Evolutionary conservation across 1,139 yeast genomes (phyloP).

Genomic region (Trichomonascaceae sp.): DNA sequence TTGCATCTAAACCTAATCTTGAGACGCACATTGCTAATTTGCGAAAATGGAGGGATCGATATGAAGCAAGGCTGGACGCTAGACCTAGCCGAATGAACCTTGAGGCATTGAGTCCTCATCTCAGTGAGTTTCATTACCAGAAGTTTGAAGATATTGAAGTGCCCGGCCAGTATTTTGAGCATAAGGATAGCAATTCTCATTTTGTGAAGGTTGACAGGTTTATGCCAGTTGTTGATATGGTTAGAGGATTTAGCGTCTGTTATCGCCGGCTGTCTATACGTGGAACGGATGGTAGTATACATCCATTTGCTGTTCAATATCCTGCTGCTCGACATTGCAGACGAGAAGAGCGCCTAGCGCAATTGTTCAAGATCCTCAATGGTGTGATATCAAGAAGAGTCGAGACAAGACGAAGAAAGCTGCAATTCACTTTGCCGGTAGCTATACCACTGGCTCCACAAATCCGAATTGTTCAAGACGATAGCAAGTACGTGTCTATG

Average conservation of each 20-base stretch:
- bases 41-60: slow-evolving; percentile 86
- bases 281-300: slow-evolving; percentile 89
- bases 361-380: slow-evolving; percentile 80
- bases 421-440: slow-evolving; percentile 80
- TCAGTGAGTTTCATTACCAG: slow-evolving; percentile 96
- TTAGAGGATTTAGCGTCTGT: slow-evolving; percentile 89
- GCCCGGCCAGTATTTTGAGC: slow-evolving; percentile 85
- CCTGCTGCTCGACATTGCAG: slow-evolving; percentile 98
- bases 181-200: slow-evolving; percentile 75
- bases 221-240: slow-evolving; percentile 80
- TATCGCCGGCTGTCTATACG: slow-evolving; percentile 83
- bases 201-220: slow-evolving; percentile 91
- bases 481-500: slow-evolving; percentile 68
- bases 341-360: slow-evolving; percentile 91
- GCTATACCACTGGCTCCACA: slow-evolving; percentile 96
- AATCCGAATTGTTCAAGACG: slow-evolving; percentile 84
- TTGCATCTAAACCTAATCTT: slow-evolving; percentile 78
- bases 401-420: slow-evolving; percentile 79
- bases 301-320: slow-evolving; percentile 91
- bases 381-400: slow-evolving; percentile 75
- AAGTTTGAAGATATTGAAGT: slow-evolving; percentile 96
- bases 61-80: slow-evolving; percentile 80
- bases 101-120: slow-evolving; percentile 88
- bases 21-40: slow-evolving; percentile 79
- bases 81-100: slow-evolving; percentile 72